Percentiles rank a stretch among this genome's conserved stretches.
These are phyloP conservation scores for Intubia oerlemansii DNA, from an alignment of 2,329 filamentous ascomycete species.

Conservation along the genomic window DNA sequence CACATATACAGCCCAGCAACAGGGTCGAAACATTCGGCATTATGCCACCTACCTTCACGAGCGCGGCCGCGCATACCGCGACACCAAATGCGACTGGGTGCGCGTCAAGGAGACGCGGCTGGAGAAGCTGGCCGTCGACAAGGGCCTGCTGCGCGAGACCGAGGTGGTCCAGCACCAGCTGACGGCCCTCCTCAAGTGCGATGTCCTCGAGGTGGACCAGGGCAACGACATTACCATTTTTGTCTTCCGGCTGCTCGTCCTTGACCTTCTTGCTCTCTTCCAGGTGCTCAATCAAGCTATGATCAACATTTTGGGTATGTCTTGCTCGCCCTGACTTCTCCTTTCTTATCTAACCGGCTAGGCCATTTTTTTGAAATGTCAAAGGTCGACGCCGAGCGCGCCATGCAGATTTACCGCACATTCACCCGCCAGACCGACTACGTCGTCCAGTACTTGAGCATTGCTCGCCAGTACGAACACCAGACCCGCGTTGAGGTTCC, in stretches of 20 bases:
- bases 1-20: slow-evolving; percentile 53
- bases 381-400: slow-evolving; percentile 74
- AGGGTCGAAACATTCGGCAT: slow-evolving; percentile 82
- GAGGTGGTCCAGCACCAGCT: slow-evolving; percentile 82
- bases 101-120: slow-evolving; percentile 61
- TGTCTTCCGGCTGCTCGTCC: slow-evolving; percentile 74
- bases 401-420: slow-evolving; percentile 75
- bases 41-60: slow-evolving; percentile 77
- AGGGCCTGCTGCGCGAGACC: slow-evolving; percentile 78
- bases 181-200: slow-evolving; percentile 65
- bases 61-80: slow-evolving; percentile 59
- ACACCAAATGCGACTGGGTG: slow-evolving; percentile 81
- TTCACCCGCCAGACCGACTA: slow-evolving; percentile 85
- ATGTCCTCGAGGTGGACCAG: slow-evolving; percentile 70
- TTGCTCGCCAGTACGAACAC: slow-evolving; percentile 77
- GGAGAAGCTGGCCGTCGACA: slow-evolving; percentile 73
- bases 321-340: not conserved
- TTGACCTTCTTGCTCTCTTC: slow-evolving; percentile 78
- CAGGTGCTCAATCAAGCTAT: slow-evolving; percentile 92
- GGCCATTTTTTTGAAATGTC: slow-evolving; percentile 99
- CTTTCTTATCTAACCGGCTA: slow-evolving; percentile 14
- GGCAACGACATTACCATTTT: slow-evolving; percentile 95
- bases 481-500: slow-evolving; percentile 86
- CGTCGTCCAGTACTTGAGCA: slow-evolving; percentile 73
- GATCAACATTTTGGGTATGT: slow-evolving; percentile 81